Evolutionary conservation across 1,284 basidiomycete species (phyloP), one percentile per base, ranked within the genome.

Genomic region (Naganishia cerealis): DNA sequence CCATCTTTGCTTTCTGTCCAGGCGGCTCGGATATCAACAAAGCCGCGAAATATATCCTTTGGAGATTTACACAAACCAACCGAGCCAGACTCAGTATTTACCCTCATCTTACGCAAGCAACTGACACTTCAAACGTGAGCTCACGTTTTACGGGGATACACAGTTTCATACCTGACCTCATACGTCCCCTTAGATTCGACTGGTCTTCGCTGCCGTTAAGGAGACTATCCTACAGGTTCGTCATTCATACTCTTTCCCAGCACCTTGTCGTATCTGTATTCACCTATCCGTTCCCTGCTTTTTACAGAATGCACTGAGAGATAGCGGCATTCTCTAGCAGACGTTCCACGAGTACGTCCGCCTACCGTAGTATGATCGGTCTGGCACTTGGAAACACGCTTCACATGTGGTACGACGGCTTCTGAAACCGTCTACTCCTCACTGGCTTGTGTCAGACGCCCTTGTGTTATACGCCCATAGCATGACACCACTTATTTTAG

Each of bases 1-100:
- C 5, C 33, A 16, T 48, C 33, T n/a, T 13, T 8, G 10, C n/a
- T 39, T 56, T 26, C n/a, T 18, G 10, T 5, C 38, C 71, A 75
- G 91, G 92, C 43, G 94, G 94, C 0, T 81, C 89, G 9, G 94
- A 97, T 76, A 91, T 97, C 79, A 96, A 96, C 84, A 98, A 98
- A 81, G 95, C 93, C 2, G 93, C 94, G 3, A 98, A 97, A 78
- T 99, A 95, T 77, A 96, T 98, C 70, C 82, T 99, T 26, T 98
- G 94, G 95, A 84, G 92, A 72, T 98, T 97, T 74, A 96, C 94
- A 83, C 92, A 96, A 80, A 90, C 91, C 54, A 99, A 99, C 77
- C 83, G 93, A 36, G 92, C 92, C 40, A 82, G 90, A 65, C 79
- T 96, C 70, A 91, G 89, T 69, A 90, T 96, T 15, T 96, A 96